Conservation (phyloP, 352 stramenopile genomes). For the Phytopythium ostracodes region DNA sequence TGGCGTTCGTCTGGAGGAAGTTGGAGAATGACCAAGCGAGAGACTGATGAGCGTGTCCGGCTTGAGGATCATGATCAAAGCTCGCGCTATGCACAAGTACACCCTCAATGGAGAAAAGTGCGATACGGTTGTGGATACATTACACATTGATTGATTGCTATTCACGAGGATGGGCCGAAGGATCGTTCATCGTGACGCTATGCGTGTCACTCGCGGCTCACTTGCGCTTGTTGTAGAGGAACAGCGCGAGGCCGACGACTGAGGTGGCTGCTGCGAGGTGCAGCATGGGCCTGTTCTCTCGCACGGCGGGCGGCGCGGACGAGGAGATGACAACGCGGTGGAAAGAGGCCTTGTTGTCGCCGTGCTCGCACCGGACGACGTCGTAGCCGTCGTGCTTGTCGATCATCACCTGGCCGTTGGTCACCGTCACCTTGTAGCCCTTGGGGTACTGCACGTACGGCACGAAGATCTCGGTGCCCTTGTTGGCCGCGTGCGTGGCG, state of each 20-base stretch:
- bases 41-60: neutral
- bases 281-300: conserved; percentile 6
- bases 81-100: neutral
- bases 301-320: conserved; percentile 1
- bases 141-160: too few relatives aligned
- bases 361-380: conserved; percentile 33
- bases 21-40: neutral
- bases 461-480: conserved; percentile 63
- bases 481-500: conserved; percentile 22
- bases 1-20: neutral
- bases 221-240: conserved; percentile 8
- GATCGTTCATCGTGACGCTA: neutral
- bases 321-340: conserved; percentile 31
- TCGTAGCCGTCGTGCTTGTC: conserved; percentile 48
- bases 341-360: conserved; percentile 17
- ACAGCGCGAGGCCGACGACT: conserved; percentile 1
- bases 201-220: neutral
- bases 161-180: too few relatives aligned
- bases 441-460: conserved; percentile 69
- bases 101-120: neutral
- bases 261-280: conserved; percentile 4
- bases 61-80: neutral
- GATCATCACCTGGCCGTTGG: conserved; percentile 28
- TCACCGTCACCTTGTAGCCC: conserved; percentile 41
- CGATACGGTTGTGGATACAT: too few relatives aligned